Evolutionary conservation across 805 yeast genomes (phyloP).

Genomic region (Candida boleticola): DNA sequence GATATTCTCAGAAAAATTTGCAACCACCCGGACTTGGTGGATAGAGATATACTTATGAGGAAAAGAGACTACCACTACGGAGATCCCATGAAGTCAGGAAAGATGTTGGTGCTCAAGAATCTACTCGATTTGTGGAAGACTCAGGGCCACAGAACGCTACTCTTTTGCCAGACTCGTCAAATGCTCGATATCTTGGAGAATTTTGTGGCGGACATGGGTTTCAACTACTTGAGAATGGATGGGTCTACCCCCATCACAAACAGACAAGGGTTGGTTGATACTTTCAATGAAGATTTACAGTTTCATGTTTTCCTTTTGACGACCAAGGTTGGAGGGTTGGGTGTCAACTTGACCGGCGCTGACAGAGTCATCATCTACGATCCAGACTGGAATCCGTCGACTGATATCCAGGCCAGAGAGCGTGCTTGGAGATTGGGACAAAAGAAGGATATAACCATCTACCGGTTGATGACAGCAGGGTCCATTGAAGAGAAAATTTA

Average conservation of each 20-base stretch:
- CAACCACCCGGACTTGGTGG: slow-evolving; percentile 88
- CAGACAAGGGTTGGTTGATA: slow-evolving; percentile 78
- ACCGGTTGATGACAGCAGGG: slow-evolving; percentile 90
- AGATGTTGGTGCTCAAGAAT: slow-evolving; percentile 83
- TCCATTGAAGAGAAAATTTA: slow-evolving; percentile 96
- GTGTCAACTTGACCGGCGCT: slow-evolving; percentile 93
- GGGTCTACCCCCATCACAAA: slow-evolving; percentile 81
- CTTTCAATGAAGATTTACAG: slow-evolving; percentile 61
- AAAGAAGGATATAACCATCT: slow-evolving; percentile 85
- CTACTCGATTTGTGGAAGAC: slow-evolving; percentile 71
- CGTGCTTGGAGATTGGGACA: slow-evolving; percentile 98
- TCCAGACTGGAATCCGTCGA: slow-evolving; percentile 99
- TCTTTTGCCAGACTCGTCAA: slow-evolving; percentile 92
- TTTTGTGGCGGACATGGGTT: slow-evolving; percentile 48
- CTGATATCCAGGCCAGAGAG: slow-evolving; percentile 95
- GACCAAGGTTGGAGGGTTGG: slow-evolving; percentile 94
- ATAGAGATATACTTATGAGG: slow-evolving; percentile 36
- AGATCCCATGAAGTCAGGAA: slow-evolving; percentile 69
- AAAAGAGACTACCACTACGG: slow-evolving; percentile 47
- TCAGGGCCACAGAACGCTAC: slow-evolving; percentile 73
- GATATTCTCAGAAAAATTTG: slow-evolving; percentile 89
- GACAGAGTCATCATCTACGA: slow-evolving; percentile 91
- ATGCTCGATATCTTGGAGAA: slow-evolving; percentile 86
- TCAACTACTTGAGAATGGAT: slow-evolving; percentile 81
- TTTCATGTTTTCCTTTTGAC: slow-evolving; percentile 76